Conservation (phyloP, 345 rosid species). For the Gossypium stocksii region DNA sequence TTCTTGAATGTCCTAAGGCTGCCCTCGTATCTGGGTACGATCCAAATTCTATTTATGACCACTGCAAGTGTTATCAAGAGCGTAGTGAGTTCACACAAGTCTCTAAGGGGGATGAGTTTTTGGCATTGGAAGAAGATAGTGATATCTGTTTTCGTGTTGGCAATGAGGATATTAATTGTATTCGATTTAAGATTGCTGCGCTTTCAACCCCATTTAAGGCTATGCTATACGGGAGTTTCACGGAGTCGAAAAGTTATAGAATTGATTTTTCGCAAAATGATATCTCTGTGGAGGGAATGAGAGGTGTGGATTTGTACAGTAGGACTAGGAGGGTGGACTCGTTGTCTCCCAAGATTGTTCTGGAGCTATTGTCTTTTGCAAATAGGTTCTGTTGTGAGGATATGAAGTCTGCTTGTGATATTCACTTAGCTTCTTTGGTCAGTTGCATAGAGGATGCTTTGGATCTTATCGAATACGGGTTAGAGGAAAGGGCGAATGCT, state of each 20-base stretch:
- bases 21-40: slow-evolving; percentile 45
- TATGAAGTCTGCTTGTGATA: slow-evolving; percentile 74
- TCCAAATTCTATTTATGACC: slow-evolving; percentile 38
- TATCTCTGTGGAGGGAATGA: slow-evolving; percentile 66
- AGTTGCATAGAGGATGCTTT: slow-evolving; percentile 52
- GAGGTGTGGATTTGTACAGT: slow-evolving; percentile 68
- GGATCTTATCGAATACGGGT: slow-evolving; percentile 60
- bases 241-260: slow-evolving; percentile 46
- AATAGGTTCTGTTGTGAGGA: slow-evolving; percentile 86
- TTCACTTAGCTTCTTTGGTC: slow-evolving; percentile 62
- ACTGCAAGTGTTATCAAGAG: slow-evolving; percentile 36
- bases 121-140: slow-evolving; percentile 36
- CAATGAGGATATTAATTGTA: slow-evolving; percentile 50
- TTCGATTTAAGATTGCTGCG: slow-evolving; percentile 57
- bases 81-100: slow-evolving; percentile 8
- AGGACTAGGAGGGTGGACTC: slow-evolving; percentile 53
- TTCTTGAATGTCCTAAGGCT: slow-evolving; percentile 57
- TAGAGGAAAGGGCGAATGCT: slow-evolving; percentile 65
- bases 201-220: slow-evolving; percentile 72
- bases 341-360: slow-evolving; percentile 51
- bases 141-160: slow-evolving; percentile 52
- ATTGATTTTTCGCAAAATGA: slow-evolving; percentile 63
- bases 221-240: slow-evolving; percentile 74
- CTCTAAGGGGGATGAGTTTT: slow-evolving; percentile 26
- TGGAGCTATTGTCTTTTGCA: slow-evolving; percentile 75